phyloP scores from a whole-genome alignment of 176 grass and related monocot species.

The Musa itinerans region DNA sequence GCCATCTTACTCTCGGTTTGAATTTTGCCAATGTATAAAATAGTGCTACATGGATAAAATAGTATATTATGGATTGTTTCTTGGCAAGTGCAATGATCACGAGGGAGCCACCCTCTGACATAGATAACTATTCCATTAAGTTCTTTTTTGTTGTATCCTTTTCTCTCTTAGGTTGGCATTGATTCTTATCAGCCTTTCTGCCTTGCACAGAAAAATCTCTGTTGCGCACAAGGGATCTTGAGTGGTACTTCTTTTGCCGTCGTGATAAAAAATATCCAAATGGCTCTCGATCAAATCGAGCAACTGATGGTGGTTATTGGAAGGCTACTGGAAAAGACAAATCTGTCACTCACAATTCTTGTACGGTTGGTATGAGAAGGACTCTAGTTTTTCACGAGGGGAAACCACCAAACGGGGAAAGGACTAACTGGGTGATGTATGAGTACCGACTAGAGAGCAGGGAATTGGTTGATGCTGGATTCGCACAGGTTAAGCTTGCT shows the following conservation, averaged over 20 bases:
- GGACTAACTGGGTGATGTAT: conserved; percentile 96
- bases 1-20: background rate
- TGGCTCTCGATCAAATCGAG: conserved; percentile 59
- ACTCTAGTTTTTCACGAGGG: conserved; percentile 82
- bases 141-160: background rate
- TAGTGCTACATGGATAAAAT: too few species aligned
- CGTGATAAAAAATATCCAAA: conserved; percentile 73
- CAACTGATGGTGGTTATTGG: conserved; percentile 75
- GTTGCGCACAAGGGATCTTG: conserved; percentile 51
- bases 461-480: conserved; percentile 41
- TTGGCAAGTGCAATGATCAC: background rate
- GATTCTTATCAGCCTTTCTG: conserved; percentile 10
- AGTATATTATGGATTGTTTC: background rate
- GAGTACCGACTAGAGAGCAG: conserved; percentile 68
- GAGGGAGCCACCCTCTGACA: too few species aligned
- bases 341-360: conserved; percentile 45
- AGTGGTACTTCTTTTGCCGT: conserved; percentile 87
- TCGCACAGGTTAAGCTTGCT: conserved; percentile 29
- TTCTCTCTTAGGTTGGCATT: background rate
- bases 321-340: conserved; percentile 88
- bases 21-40: too few species aligned
- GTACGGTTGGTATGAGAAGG: conserved; percentile 70
- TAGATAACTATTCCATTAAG: background rate
- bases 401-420: conserved; percentile 61
- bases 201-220: conserved; percentile 47